These are phyloP conservation scores for Daldinia decipiens DNA, from an alignment of 495 filamentous ascomycete species.

Conservation along the genomic window DNA sequence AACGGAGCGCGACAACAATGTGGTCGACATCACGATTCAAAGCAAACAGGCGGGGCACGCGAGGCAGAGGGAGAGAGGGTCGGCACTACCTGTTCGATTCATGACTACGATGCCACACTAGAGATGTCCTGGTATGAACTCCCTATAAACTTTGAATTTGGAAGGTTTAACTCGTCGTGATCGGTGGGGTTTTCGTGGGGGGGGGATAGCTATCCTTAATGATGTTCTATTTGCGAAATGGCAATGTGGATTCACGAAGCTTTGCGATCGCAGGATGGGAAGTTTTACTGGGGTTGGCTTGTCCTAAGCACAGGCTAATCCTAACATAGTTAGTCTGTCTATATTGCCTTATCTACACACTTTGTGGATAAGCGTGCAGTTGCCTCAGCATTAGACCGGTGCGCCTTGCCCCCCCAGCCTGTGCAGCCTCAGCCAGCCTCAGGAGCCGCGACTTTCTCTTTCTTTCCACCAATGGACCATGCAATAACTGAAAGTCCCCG, in stretches of 20 bases:
- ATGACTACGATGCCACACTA: constrained; percentile 52
- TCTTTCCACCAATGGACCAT: neutral
- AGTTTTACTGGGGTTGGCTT: constrained; percentile 39
- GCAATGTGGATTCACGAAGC: constrained; percentile 35
- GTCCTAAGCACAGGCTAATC: constrained; percentile 15
- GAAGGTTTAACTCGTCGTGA: constrained; percentile 22
- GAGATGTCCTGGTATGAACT: constrained; percentile 21
- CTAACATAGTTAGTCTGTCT: constrained; percentile 4
- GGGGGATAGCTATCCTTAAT: constrained; percentile 13
- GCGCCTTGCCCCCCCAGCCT: constrained; percentile 12
- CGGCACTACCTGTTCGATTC: constrained; percentile 67
- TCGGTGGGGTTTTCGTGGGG: constrained; percentile 17
- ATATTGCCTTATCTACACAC: constrained; percentile 8
- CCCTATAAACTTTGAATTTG: constrained; percentile 19
- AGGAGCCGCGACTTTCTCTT: constrained; percentile 4
- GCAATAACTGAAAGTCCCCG: neutral
- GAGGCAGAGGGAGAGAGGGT: constrained; percentile 47
- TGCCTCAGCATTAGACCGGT: constrained; percentile 16
- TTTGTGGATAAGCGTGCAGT: constrained; percentile 5
- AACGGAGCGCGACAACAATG: constrained; percentile 26
- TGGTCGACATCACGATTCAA: constrained; percentile 41
- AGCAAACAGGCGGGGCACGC: constrained; percentile 49
- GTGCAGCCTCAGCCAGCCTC: constrained; percentile 17
- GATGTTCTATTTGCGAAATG: constrained; percentile 38
- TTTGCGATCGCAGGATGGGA: constrained; percentile 41